phyloP scores from a whole-genome alignment of 129 eudicot genomes.

The Silybum marianum region DNA sequence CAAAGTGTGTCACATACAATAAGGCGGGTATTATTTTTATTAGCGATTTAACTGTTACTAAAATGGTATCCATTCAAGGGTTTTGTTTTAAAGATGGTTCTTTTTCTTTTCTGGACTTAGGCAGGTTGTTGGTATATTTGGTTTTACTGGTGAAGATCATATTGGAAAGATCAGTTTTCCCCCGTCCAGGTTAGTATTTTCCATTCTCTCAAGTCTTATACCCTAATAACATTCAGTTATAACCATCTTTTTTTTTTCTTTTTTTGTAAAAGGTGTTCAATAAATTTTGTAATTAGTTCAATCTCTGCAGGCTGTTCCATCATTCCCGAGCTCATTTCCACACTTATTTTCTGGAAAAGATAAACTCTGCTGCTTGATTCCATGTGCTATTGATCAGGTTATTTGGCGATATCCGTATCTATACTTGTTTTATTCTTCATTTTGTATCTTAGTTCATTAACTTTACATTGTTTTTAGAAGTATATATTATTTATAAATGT shows the following conservation, averaged over 20 bases:
- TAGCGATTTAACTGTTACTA: not conserved
- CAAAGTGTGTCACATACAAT: constrained; percentile 83
- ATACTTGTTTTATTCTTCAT: not conserved
- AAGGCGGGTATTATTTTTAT: constrained; percentile 57
- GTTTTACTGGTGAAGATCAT: constrained; percentile 94
- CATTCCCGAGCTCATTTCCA: constrained; percentile 95
- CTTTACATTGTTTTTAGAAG: too few relatives aligned
- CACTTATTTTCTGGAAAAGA: constrained; percentile 83
- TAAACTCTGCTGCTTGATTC: constrained; percentile 83
- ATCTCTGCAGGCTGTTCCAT: constrained; percentile 79
- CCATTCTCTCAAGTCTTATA: too few relatives aligned
- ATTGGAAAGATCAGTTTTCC: constrained; percentile 86
- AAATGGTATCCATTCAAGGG: not conserved
- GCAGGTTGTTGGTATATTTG: constrained; percentile 90
- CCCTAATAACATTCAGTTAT: too few relatives aligned
- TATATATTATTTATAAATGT: too few relatives aligned
- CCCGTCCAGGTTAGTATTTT: constrained; percentile 67
- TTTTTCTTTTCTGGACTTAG: not conserved
- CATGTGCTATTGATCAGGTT: constrained; percentile 99
- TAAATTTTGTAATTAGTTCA: not conserved
- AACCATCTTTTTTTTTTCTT: too few relatives aligned
- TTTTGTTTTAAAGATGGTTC: not conserved
- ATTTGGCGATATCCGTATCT: too few relatives aligned
- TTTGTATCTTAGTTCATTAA: too few relatives aligned
- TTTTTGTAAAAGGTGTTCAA: too few relatives aligned